These are phyloP conservation scores for Coemansia sp. DNA, from an alignment of 192 early-diverging fungal species.

Conservation along the genomic window DNA sequence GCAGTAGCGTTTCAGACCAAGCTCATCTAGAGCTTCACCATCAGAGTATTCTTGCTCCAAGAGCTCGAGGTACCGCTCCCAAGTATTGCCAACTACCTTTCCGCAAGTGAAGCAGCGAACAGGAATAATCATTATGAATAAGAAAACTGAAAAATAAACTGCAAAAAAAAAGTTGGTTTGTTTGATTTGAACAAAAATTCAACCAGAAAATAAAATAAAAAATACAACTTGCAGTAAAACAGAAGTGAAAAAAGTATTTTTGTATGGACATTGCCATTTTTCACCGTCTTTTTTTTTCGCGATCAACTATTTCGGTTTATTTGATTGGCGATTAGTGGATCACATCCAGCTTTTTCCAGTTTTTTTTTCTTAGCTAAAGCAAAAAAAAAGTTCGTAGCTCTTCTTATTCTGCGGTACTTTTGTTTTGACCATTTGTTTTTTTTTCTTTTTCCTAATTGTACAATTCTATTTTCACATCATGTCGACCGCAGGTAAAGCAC, in stretches of 20 bases:
- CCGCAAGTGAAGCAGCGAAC: slow-evolving; percentile 98
- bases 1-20: slow-evolving; percentile 88
- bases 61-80: slow-evolving; percentile 85
- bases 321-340: no score
- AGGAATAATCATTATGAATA: slow-evolving; percentile 90
- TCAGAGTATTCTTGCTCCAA: slow-evolving; percentile 64
- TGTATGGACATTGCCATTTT: background rate
- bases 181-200: slow-evolving; percentile 1
- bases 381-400: no score
- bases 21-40: slow-evolving; percentile 71
- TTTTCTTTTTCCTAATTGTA: background rate
- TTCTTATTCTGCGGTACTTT: background rate
- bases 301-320: background rate
- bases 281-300: background rate
- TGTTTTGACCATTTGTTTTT: background rate
- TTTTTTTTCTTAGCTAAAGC: no score
- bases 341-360: no score
- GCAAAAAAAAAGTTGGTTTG: slow-evolving; percentile 2
- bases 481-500: background rate
- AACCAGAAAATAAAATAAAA: slow-evolving; percentile 1
- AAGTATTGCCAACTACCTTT: slow-evolving; percentile 98
- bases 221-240: background rate
- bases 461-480: background rate
- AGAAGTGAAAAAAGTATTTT: no score
- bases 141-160: background rate